Conservation (phyloP, 768 basidiomycete species). For the Mycena olivaceomarginata region DNA sequence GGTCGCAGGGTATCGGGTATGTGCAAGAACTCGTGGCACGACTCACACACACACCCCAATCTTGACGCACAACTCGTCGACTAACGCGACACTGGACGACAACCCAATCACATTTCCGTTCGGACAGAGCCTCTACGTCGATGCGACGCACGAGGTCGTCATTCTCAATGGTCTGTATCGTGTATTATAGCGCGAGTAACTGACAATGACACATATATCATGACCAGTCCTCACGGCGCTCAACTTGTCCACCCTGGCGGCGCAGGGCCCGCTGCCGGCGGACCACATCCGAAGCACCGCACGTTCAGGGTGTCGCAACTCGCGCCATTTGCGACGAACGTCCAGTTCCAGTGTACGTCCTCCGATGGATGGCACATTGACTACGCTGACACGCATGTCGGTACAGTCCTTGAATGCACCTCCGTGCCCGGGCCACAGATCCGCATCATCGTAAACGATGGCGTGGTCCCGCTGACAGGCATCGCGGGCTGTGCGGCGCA, state of each 20-base stretch:
- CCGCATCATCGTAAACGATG: slow-evolving; percentile 92
- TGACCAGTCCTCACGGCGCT: slow-evolving; percentile 84
- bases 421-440: slow-evolving; percentile 74
- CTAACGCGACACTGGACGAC: slow-evolving; percentile 88
- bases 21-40: slow-evolving; percentile 90
- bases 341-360: slow-evolving; percentile 90
- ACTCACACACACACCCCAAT: slow-evolving; percentile 87
- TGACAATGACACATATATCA: background rate
- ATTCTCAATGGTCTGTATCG: slow-evolving; percentile 70
- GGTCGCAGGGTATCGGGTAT: slow-evolving; percentile 88
- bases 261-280: slow-evolving; percentile 82
- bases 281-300: slow-evolving; percentile 78
- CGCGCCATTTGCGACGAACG: slow-evolving; percentile 92
- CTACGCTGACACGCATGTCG: slow-evolving; percentile 44
- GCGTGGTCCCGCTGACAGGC: slow-evolving; percentile 87
- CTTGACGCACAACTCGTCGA: slow-evolving; percentile 83
- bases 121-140: slow-evolving; percentile 85
- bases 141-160: slow-evolving; percentile 94
- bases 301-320: slow-evolving; percentile 86
- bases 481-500: slow-evolving; percentile 84
- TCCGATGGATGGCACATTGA: slow-evolving; percentile 8
- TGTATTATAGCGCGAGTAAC: background rate
- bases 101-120: slow-evolving; percentile 84
- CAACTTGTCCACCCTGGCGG: slow-evolving; percentile 85
- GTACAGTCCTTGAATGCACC: slow-evolving; percentile 77